phyloP scores from a whole-genome alignment of 306 rosid genomes.

The Trifolium repens region DNA sequence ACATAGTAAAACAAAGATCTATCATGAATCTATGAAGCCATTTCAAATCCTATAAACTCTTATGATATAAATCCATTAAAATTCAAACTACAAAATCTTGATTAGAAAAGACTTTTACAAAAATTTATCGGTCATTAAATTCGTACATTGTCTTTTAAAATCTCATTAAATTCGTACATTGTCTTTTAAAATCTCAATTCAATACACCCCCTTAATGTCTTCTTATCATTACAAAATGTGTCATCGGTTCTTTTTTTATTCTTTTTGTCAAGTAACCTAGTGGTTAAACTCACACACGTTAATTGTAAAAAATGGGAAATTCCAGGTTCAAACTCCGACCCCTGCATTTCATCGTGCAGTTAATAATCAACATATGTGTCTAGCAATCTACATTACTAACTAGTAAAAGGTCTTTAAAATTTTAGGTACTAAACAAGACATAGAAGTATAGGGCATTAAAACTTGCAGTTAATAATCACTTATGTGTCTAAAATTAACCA shows the following conservation, averaged over 20 bases:
- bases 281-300: no score
- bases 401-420: neutral
- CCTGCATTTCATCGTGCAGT: no score
- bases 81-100: neutral
- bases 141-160: neutral
- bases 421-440: neutral
- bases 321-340: no score
- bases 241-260: neutral
- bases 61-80: neutral
- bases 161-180: neutral
- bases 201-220: neutral
- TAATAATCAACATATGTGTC: no score
- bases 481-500: neutral
- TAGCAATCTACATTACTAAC: neutral
- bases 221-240: constrained; percentile 17
- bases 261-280: no score
- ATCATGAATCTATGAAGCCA: neutral
- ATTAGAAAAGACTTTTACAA: neutral
- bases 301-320: no score
- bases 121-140: neutral
- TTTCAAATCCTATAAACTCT: neutral
- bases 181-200: no score
- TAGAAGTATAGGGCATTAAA: neutral
- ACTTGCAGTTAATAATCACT: neutral
- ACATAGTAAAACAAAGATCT: constrained; percentile 10